Evolutionary conservation across 2,329 filamentous ascomycete species (phyloP), one percentile per base, ranked within the genome.

Genomic region (Hypoxylon sp.): DNA sequence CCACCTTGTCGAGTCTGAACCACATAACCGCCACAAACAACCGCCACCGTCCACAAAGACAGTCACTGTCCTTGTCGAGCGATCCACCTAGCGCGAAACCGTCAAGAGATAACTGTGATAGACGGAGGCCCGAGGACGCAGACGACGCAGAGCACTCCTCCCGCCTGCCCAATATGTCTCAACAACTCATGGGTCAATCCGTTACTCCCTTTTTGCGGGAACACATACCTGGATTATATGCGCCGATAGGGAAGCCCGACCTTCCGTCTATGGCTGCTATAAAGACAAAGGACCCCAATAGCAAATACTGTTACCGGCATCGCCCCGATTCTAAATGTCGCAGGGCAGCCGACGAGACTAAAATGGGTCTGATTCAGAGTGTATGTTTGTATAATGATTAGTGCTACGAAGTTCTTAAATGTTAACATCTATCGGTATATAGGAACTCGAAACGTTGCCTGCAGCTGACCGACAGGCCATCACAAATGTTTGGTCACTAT

Each of bases 401-500:
- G 8, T 31, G 27, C 20, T 44, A 44, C 57, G 14, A 37, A 31
- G 42, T 31, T 44, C 48, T 30, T 42, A 2, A 8, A 37, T 31
- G 30, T 31, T 66, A 71, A 70, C 62, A 46, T 59, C 57, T 40
- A 53, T 44, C 57, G 17, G 27, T 46, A 58, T 25, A 55, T 69
- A 95, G 91, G 92, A 96, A 80, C 89, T 98, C 58, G 92, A 95
- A 74, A 90, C 88, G 51, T 87, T 98, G 35, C 91, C 94, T 4
- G 88, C 92, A 69, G 90, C 89, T 72, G 96, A 99, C 79, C 94
- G 97, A 81, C 94, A 98, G 81, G 95, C 93, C 77, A 98, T 99
- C 76, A 94, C 95, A 35, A 95, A 98, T 77, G 95, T 98, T 62
- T 99, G 96, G 96, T 97, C 95, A 0, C 86, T 98, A 53, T 99